Conservation (phyloP, 306 rosid genomes). For the Acmispon strigosus region DNA sequence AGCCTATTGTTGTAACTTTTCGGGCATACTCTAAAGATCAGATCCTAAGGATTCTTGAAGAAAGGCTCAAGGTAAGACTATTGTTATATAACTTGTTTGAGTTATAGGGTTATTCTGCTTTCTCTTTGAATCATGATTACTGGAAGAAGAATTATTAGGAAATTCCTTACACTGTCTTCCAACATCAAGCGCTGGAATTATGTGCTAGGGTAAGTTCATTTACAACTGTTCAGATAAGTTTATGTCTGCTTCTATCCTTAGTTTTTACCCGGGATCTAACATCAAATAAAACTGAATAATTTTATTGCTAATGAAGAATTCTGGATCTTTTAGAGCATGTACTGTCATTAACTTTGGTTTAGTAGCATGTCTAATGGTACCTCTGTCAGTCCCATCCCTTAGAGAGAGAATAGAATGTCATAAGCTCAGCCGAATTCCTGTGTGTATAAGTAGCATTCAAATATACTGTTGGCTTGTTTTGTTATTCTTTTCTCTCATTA, state of each 20-base stretch:
- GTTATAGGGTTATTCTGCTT: not conserved
- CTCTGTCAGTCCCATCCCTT: not conserved
- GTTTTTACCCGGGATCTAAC: not conserved
- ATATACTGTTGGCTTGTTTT: not conserved
- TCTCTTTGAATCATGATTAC: not conserved
- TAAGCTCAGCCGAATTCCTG: not conserved
- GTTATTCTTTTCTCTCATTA: not conserved
- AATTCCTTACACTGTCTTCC: slow-evolving; percentile 65
- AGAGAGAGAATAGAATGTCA: not conserved
- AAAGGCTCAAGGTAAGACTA: slow-evolving; percentile 61
- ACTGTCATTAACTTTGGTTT: not conserved
- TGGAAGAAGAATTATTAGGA: slow-evolving; percentile 34
- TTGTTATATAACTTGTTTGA: not conserved
- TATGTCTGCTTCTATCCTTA: not conserved
- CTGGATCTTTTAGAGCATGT: not conserved
- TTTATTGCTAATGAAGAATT: not conserved
- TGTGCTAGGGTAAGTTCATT: slow-evolving; percentile 86
- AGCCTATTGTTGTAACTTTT: slow-evolving; percentile 69
- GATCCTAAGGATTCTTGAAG: slow-evolving; percentile 70
- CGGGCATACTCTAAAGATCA: slow-evolving; percentile 79
- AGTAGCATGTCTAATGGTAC: not conserved
- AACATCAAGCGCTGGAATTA: slow-evolving; percentile 73
- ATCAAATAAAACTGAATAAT: not conserved
- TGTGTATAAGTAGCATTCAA: not conserved
- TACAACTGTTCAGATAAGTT: not conserved